Conservation (phyloP, 192 early-diverging fungal genomes). For the Coemansia sp. region DNA sequence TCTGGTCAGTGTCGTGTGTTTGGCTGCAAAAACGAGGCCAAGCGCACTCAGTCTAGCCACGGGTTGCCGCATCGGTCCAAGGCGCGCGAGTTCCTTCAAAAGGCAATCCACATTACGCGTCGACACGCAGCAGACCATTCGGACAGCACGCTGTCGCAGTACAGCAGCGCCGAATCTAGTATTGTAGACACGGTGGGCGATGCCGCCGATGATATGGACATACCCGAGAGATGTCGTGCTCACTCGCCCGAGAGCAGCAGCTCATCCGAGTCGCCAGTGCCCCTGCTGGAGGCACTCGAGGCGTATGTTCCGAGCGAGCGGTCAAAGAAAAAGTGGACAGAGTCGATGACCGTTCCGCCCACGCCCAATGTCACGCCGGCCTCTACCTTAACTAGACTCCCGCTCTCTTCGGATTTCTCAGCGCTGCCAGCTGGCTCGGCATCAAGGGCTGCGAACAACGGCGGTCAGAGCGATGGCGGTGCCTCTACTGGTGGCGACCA, state of each 20-base stretch:
- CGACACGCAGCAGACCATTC: not conserved
- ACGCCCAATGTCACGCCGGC: slow-evolving; percentile 3
- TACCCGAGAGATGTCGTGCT: slow-evolving; percentile 7
- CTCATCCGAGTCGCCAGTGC: not conserved
- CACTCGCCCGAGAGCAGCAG: slow-evolving; percentile 7
- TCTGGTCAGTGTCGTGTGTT: not conserved
- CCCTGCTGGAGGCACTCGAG: slow-evolving; percentile 1
- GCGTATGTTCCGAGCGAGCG: not conserved
- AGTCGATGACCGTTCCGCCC: not conserved
- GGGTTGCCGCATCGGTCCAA: slow-evolving; percentile 4
- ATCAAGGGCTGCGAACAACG: not conserved
- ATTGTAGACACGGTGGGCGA: not conserved
- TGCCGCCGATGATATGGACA: not conserved
- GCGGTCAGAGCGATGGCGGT: not conserved
- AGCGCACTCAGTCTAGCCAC: not conserved
- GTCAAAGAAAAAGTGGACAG: not conserved
- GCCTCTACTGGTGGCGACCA: not conserved
- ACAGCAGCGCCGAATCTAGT: slow-evolving; percentile 7
- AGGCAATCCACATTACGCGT: slow-evolving; percentile 15
- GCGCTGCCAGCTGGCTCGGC: not conserved
- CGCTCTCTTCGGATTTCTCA: not conserved
- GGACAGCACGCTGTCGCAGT: not conserved
- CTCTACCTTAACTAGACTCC: not conserved
- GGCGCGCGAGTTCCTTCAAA: slow-evolving; percentile 27
- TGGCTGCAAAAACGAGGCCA: not conserved